A percentile compares a stretch with the other conserved stretches of the same genome.
phyloP scores from a whole-genome alignment of 257 asterid species.

The Solanum corneliomulleri region DNA sequence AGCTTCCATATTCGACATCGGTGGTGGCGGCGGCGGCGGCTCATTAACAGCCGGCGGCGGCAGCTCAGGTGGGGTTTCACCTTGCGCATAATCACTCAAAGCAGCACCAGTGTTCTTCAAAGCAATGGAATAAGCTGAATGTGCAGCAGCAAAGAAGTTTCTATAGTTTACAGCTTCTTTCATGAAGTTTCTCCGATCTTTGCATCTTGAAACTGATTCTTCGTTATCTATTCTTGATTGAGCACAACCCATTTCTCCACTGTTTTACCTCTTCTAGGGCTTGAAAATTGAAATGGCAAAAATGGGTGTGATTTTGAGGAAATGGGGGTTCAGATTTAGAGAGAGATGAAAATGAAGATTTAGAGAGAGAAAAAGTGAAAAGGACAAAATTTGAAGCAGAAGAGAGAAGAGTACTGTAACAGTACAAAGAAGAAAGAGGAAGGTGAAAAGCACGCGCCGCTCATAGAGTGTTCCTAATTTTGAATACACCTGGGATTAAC shows the following conservation, averaged over 20 bases:
- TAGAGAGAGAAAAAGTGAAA: not conserved
- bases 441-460: slow-evolving; percentile 21
- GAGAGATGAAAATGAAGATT: not conserved
- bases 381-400: not conserved
- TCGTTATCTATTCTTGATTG: slow-evolving; percentile 88
- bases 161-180: slow-evolving; percentile 71
- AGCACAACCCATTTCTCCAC: slow-evolving; percentile 65
- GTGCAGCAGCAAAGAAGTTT: slow-evolving; percentile 90
- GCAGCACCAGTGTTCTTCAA: slow-evolving; percentile 95
- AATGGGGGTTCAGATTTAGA: not conserved
- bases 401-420: not conserved
- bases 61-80: slow-evolving; percentile 63
- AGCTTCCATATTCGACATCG: slow-evolving; percentile 44
- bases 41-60: slow-evolving; percentile 20
- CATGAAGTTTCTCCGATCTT: slow-evolving; percentile 78
- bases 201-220: slow-evolving; percentile 88
- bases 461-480: slow-evolving; percentile 7
- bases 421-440: slow-evolving; percentile 8
- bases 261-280: not conserved
- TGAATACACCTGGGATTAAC: slow-evolving; percentile 27
- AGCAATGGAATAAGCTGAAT: slow-evolving; percentile 68
- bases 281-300: not conserved
- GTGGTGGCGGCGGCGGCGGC: slow-evolving; percentile 52
- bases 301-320: not conserved
- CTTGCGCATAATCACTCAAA: slow-evolving; percentile 76